Evolutionary conservation across 139 green algal species (phyloP), one percentile per base, ranked within the genome.

Genomic region (Pleodorina starrii): DNA sequence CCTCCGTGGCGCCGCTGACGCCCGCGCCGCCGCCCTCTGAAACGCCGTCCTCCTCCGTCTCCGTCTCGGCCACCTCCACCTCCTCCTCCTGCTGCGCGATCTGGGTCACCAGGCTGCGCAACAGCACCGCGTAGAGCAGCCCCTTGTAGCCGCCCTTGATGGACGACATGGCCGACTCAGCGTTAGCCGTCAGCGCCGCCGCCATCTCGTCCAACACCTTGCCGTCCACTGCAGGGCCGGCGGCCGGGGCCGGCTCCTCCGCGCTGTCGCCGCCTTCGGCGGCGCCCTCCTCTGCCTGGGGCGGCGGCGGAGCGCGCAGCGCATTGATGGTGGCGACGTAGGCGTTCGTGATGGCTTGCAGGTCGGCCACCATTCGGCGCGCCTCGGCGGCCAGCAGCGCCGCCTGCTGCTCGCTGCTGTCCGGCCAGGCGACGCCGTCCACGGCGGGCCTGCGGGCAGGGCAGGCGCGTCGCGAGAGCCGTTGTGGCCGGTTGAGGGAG

Each of bases 71-170:
- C 42, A 32, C 27, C 43, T 35, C 40, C 40, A 60, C 27, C 63
- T 77, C 59, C 80, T 88, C 43, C 46, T 46, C 68, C 35, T 85
- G 44, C 78, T 63, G 66, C 19, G 73, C 88, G 51, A 91, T 89
- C 25, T 73, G 27, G 2, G 38, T 75, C 27, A 91, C 88, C 59
- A 91, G 73, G 42, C 78, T 48, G 35, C 88, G 69, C 81, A 91
- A 44, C 51, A 91, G 57, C 44, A 91, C 88, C 25, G 80, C 71
- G 11, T 91, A 91, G 36, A 91, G n/a, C 42, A 91, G 57, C 12
- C 88, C 88, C 46, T 85, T 69, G 80, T 85, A 88, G n/a, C 80
- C 54, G 2, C 1, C 35, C 71, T 80, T 51, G 71, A 91, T 57
- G 2, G 38, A 40, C 27, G n/a, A 35, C 0, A 23, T 32, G 0